phyloP scores from a whole-genome alignment of 345 rosid genomes.

The Eucalyptus curtisii region DNA sequence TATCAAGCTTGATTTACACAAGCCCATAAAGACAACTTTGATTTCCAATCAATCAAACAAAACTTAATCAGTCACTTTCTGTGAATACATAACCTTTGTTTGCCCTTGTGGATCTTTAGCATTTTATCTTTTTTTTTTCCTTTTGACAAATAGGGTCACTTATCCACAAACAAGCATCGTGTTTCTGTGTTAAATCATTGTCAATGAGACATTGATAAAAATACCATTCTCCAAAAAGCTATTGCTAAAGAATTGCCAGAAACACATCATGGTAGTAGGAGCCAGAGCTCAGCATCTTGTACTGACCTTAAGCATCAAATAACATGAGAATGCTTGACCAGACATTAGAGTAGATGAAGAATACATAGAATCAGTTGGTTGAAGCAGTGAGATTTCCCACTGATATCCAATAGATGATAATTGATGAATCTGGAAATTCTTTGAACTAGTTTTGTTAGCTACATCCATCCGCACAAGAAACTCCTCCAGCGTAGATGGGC shows the following conservation, averaged over 20 bases:
- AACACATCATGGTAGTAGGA: not conserved
- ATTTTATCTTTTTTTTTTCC: not conserved
- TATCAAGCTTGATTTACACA: not conserved
- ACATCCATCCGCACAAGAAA: constrained; percentile 83
- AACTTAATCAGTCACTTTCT: not conserved
- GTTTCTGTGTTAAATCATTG: not conserved
- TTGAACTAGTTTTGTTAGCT: constrained; percentile 59
- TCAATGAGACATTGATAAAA: not conserved
- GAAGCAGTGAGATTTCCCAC: constrained; percentile 81
- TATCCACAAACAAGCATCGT: not conserved
- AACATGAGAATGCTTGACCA: constrained; percentile 82
- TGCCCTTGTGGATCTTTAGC: not conserved
- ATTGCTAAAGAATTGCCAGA: not conserved
- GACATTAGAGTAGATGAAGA: constrained; percentile 52
- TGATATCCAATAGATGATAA: constrained; percentile 64
- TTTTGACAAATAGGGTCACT: not conserved
- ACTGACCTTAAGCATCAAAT: constrained; percentile 73
- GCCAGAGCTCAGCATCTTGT: not conserved
- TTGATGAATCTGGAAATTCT: constrained; percentile 68
- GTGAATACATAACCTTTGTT: not conserved
- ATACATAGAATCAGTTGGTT: constrained; percentile 48
- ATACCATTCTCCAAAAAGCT: not conserved
- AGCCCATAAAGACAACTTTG: not conserved
- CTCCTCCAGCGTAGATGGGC: constrained; percentile 67
- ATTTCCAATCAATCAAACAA: not conserved